Conservation (phyloP, 345 rosid species). For the Hirschfeldia incana region DNA sequence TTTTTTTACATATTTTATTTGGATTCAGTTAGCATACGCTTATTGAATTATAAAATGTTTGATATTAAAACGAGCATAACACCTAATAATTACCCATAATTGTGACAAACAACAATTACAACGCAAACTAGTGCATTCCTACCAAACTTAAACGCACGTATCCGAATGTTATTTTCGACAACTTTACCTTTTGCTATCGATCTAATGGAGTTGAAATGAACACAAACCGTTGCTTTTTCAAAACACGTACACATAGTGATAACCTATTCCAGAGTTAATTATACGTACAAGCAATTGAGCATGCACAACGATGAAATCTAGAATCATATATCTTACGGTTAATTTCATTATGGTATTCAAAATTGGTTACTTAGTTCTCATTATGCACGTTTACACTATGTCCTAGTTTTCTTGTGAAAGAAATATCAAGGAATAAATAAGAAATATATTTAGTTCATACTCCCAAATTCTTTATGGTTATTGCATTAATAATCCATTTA, state of each 20-base stretch:
- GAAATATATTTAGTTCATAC: not conserved
- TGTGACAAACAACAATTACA: slow-evolving; percentile 25
- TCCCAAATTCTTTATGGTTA: not conserved
- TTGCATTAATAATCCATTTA: not conserved
- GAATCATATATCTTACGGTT: not conserved
- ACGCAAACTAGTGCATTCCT: not conserved
- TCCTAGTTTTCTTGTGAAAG: not conserved
- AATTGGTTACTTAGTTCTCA: not conserved
- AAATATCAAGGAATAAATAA: not conserved
- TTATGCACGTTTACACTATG: not conserved
- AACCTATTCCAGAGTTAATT: not conserved
- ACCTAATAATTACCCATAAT: slow-evolving; percentile 22
- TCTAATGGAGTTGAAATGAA: not conserved
- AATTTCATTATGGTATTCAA: not conserved
- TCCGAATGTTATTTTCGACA: not conserved
- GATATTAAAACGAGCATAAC: slow-evolving; percentile 3
- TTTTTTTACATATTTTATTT: not conserved
- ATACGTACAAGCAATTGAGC: not conserved
- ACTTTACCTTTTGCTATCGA: not conserved
- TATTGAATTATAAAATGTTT: slow-evolving; percentile 3
- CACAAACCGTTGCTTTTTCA: not conserved
- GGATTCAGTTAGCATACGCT: not conserved
- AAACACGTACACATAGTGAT: not conserved
- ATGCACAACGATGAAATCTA: not conserved
- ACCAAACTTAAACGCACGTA: not conserved